Base-by-base conservation (phyloP, 305 asterid genomes). In the Lippia alba region DNA sequence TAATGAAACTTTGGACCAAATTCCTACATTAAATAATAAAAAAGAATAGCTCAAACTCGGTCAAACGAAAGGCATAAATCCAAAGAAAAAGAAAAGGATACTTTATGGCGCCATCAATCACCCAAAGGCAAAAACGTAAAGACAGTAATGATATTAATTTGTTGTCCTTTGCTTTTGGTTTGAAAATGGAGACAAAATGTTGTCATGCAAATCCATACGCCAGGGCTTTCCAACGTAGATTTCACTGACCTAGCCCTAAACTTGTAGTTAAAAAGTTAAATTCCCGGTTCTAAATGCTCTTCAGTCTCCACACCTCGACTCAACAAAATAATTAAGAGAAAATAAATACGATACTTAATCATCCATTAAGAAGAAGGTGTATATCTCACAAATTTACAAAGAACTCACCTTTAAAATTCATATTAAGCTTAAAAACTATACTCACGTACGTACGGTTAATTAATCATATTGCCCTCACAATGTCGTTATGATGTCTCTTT, bases 141-240 rank as follows among this genome's bases (percentile, higher is more conserved):
- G 64, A 19, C 39, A n/a, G 65, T 30, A 58, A 49, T 15, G 45
- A 41, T 41, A 8, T 71, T 8, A 20, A 54, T 63, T 51, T 44
- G 56, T 18, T 36, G 41, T 16, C 73, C 59, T 71, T 71, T 51
- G 57, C 40, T 41, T 36, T 36, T 36, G 5, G 65, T 67, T 24
- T 64, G 74, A 50, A 56, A 61, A 62, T 77, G 86, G 74, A 70
- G 78, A 71, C 84, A 77, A 71, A 80, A 78, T 86, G 91, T 86
- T 83, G 91, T 79, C 91, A 85, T 83, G 64, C 72, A 66, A 67
- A 60, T 16, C 67, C 61, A 49, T 12, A 63, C 70, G 61, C 14
- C 14, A 24, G 62, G 62, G 49, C 16, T 48, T 62, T 51, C 16
- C 51, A 39, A 55, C 49, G 65, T 81, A 51, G 70, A 72, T 51